Base-by-base conservation (phyloP, 192 early-diverging fungal species). In the Chytriomyces confervae region DNA sequence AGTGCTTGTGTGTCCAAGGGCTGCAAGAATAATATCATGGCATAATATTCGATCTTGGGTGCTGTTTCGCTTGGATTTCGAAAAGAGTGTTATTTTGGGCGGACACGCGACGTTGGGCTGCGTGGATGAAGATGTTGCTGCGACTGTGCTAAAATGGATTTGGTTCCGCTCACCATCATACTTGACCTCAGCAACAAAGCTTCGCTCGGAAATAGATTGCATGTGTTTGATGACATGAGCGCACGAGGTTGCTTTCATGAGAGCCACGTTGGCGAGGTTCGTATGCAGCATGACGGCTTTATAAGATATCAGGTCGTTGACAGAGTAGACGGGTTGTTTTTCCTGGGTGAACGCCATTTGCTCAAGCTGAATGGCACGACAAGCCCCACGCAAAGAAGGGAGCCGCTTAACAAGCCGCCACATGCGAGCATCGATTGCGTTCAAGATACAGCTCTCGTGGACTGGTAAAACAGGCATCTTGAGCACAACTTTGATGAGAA, bases 111-210 rank as follows among this genome's bases (percentile, higher is more conserved):
- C 20, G 36, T 29, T 65, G 18, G 23, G 23, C 16, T 61, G 18
- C 27, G 50, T 45, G 7, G 47, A 3, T n/a, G 53, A 57, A 13
- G 53, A 57, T 20, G 53, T n/a, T n/a, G 20, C 5, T 57, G 53
- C 53, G 53, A 20, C 53, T 10, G 36, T 9, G 18, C 46, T 47
- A 45, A 74, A 63, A 20, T 74, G 72, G 63, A 74, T 46, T 62
- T 74, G 72, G 27, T 63, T 74, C 5, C 72, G 72, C 48, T 74
- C 72, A 63, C 72, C 72, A 46, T 74, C 72, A 48, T 74, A 74
- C 61, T 74, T 74, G 61, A 74, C 72, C 46, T 74, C 72, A 13
- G 72, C 72, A 8, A 60, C 61, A 48, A 74, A 74, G 16, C 44
- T 43, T 10, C 29, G 16, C 45, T 74, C 72, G 36, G 61, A 57